phyloP scores from a whole-genome alignment of 2,329 filamentous ascomycete genomes.

The Trichoderma atroviride region DNA sequence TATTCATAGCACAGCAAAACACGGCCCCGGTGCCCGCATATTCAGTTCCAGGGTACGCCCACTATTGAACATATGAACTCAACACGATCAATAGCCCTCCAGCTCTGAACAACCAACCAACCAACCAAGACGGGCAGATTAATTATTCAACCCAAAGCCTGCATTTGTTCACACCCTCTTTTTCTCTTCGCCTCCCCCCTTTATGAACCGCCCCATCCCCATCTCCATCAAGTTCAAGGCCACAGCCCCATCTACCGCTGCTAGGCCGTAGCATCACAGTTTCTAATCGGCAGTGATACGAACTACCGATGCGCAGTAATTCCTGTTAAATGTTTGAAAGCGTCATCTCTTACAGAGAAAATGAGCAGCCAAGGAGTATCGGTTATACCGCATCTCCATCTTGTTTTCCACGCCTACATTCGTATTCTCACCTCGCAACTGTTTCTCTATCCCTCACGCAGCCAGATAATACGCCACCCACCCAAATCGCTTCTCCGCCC shows the following conservation, averaged over 20 bases:
- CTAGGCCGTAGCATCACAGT: not conserved
- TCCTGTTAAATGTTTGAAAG: not conserved
- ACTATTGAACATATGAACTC: not conserved
- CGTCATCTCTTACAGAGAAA: not conserved
- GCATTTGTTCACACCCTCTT: conserved; percentile 4
- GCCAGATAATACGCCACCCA: not conserved
- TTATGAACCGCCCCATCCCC: not conserved
- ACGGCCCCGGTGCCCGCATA: not conserved
- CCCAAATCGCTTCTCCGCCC: conserved; percentile 6
- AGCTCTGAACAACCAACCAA: not conserved
- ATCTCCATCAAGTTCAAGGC: not conserved
- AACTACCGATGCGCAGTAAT: not conserved
- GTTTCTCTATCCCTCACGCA: not conserved
- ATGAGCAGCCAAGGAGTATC: not conserved
- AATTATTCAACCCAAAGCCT: conserved; percentile 1
- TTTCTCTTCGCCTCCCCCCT: not conserved
- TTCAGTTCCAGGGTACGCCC: not conserved
- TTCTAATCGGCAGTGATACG: not conserved
- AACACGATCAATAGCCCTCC: not conserved
- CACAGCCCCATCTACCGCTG: not conserved
- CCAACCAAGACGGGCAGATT: not conserved
- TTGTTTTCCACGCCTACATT: not conserved
- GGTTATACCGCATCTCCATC: not conserved
- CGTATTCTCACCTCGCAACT: not conserved
- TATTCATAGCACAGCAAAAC: not conserved